Percentiles rank a stretch among this genome's conserved stretches.
phyloP scores from a whole-genome alignment of 2,329 filamentous ascomycete genomes.

The Fusarium multiceps region DNA sequence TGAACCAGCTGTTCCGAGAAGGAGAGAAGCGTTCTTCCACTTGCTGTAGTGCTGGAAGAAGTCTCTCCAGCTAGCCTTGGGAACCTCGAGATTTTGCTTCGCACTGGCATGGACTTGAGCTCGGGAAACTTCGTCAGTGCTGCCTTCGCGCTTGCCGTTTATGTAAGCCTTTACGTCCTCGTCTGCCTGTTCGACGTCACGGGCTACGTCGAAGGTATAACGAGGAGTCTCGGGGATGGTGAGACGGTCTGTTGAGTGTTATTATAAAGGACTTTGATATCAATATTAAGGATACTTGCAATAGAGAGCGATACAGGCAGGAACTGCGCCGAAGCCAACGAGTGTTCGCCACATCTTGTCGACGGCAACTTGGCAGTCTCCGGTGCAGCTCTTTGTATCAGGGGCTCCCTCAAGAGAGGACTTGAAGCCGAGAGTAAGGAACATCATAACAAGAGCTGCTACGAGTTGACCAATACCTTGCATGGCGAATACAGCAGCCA shows the following conservation, averaged over 20 bases:
- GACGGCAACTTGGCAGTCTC: conserved; percentile 59
- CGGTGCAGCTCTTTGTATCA: conserved; percentile 64
- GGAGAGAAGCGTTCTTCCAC: conserved; percentile 76
- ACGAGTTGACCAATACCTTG: conserved; percentile 84
- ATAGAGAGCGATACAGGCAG: conserved; percentile 84
- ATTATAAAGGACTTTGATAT: not conserved
- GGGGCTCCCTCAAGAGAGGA: conserved; percentile 65
- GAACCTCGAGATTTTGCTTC: conserved; percentile 67
- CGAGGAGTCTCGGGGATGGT: conserved; percentile 90
- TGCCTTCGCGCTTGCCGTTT: conserved; percentile 69
- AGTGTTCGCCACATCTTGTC: conserved; percentile 90
- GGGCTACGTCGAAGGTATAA: conserved; percentile 85
- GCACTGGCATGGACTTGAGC: conserved; percentile 66
- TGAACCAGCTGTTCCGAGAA: conserved; percentile 83
- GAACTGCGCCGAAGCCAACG: conserved; percentile 84
- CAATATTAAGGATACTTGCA: conserved; percentile 52
- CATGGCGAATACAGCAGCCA: conserved; percentile 88
- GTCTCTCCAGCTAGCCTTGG: conserved; percentile 78
- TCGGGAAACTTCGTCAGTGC: conserved; percentile 75
- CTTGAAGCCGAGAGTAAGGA: conserved; percentile 78
- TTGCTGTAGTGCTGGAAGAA: conserved; percentile 77
- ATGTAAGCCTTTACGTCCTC: conserved; percentile 82
- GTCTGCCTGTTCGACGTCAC: conserved; percentile 78
- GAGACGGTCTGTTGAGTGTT: conserved; percentile 62
- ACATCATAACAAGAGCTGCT: conserved; percentile 80